phyloP scores from a whole-genome alignment of 2,329 filamentous ascomycete genomes.

The Fulvia fulva region DNA sequence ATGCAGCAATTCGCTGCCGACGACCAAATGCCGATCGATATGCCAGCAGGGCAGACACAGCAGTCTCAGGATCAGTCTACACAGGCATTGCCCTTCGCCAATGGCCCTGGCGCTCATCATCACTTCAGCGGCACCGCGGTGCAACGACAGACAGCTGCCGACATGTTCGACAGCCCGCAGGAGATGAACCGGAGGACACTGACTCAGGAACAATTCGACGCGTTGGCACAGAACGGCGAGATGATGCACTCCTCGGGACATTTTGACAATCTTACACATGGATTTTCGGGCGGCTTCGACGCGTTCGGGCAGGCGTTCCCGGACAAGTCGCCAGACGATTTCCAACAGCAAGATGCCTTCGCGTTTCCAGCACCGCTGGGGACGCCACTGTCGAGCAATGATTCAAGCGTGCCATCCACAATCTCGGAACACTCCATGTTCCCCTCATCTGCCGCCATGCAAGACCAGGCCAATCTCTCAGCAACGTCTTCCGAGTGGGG shows the following conservation, averaged over 20 bases:
- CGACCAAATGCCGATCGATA: slow-evolving; percentile 13
- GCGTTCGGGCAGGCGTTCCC: slow-evolving; percentile 22
- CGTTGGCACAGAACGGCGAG: slow-evolving; percentile 27
- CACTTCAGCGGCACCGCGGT: slow-evolving; percentile 9
- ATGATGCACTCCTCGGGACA: slow-evolving; percentile 13
- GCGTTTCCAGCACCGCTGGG: slow-evolving; percentile 18
- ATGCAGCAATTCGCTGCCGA: slow-evolving; percentile 28
- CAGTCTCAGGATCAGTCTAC: slow-evolving; percentile 9
- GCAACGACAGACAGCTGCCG: slow-evolving; percentile 13
- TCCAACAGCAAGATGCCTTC: slow-evolving; percentile 22
- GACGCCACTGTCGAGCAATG: slow-evolving; percentile 26
- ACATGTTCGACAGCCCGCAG: slow-evolving; percentile 32
- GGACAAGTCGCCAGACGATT: slow-evolving; percentile 21
- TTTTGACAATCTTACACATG: slow-evolving; percentile 14
- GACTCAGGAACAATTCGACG: slow-evolving; percentile 37
- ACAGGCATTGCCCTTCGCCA: slow-evolving; percentile 8
- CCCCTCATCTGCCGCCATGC: slow-evolving; percentile 22
- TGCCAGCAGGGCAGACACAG: slow-evolving; percentile 5
- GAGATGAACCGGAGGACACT: slow-evolving; percentile 35
- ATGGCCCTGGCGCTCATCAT: neutral
- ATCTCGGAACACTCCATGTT: slow-evolving; percentile 28
- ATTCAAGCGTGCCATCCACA: slow-evolving; percentile 28
- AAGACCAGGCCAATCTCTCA: slow-evolving; percentile 24
- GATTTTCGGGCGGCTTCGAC: slow-evolving; percentile 18
- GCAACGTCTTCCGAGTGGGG: slow-evolving; percentile 29